Base-by-base conservation (phyloP, 2,329 filamentous ascomycete genomes). In the Colletotrichum truncatum region DNA sequence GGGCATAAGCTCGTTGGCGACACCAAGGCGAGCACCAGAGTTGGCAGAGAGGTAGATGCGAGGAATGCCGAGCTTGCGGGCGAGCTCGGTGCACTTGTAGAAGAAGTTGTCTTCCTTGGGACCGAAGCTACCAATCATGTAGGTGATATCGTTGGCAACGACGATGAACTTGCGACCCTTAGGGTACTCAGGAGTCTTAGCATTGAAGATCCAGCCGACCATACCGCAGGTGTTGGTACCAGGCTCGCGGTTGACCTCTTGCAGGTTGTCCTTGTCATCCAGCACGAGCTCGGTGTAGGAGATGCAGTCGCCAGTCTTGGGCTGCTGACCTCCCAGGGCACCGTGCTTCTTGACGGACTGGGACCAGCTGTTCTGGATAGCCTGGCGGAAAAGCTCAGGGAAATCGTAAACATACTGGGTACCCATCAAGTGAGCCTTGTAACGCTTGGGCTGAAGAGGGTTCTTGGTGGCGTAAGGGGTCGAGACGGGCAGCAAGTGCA, bases 321-420 rank as follows among this genome's bases (percentile, higher is more conserved):
- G 96, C 78, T 94, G 91, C 83, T 93, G 93, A 41, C 93, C 89
- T 52, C 89, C 88, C 66, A 98, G 82, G 18, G 86, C 84, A 10
- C 93, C 86, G 73, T 95, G 90, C 76, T 90, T 90, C 77, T 90
- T 89, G 69, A 92, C 86, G 61, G 90, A 89, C 78, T 91, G 90
- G 75, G 84, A 82, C 96, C 96, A 99, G 81, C 89, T 92, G 85
- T 98, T 98, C 84, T 98, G 94, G 76, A 97, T 93, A 45, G 96
- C 94, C 81, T 98, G 96, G 75, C 96, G 90, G 92, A 99, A 99
- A 51, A 99, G 90, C 86, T 99, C 96, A 28, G 96, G 96, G 91
- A 99, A 99, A 81, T 99, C 96, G 78, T 99, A 99, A 58, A 98
- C 96, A 77, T 98, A 99, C 81, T 99, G 96, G 26, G 96, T 99